These are phyloP conservation scores for Metschnikowia vanudenii DNA, from an alignment of 805 yeast genomes.

Conservation along the genomic window DNA sequence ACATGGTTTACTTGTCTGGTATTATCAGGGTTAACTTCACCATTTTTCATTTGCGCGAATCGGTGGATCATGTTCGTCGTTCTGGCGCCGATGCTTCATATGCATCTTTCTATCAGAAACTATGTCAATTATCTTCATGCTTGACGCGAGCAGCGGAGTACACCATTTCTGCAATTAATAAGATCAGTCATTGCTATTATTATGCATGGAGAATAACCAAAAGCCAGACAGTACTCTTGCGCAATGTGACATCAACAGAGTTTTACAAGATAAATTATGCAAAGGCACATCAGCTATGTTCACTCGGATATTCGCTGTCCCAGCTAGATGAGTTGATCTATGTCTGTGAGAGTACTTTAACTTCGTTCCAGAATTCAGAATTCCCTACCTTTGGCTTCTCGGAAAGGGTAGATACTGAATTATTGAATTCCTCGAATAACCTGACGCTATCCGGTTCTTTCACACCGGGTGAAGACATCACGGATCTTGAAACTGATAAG, in stretches of 20 bases:
- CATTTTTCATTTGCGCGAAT: slow-evolving; percentile 24
- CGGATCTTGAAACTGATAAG: slow-evolving; percentile 32
- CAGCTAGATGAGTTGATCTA: slow-evolving; percentile 29
- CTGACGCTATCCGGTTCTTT: slow-evolving; percentile 1
- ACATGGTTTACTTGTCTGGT: slow-evolving; percentile 30
- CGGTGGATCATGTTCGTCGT: slow-evolving; percentile 22
- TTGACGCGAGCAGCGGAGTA: slow-evolving; percentile 27
- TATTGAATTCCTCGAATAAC: slow-evolving; percentile 1
- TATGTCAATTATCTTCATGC: slow-evolving; percentile 19
- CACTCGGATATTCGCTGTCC: slow-evolving; percentile 18
- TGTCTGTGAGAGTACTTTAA: slow-evolving; percentile 15
- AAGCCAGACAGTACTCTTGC: slow-evolving; percentile 47
- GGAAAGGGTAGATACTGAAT: slow-evolving; percentile 12
- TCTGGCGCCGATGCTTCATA: slow-evolving; percentile 10
- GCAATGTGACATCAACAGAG: slow-evolving; percentile 31
- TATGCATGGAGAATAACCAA: slow-evolving; percentile 69
- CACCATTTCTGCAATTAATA: slow-evolving; percentile 26
- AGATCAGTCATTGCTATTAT: slow-evolving; percentile 56
- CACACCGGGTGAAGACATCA: slow-evolving; percentile 14
- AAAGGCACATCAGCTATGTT: slow-evolving; percentile 15
- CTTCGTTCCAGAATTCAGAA: slow-evolving; percentile 14
- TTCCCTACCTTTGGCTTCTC: slow-evolving; percentile 15
- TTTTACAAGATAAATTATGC: slow-evolving; percentile 28
- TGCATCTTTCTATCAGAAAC: slow-evolving; percentile 10
- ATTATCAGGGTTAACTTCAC: slow-evolving; percentile 31